Conservation (phyloP, 176 grass and related monocot species). For the Raddia guianensis region DNA sequence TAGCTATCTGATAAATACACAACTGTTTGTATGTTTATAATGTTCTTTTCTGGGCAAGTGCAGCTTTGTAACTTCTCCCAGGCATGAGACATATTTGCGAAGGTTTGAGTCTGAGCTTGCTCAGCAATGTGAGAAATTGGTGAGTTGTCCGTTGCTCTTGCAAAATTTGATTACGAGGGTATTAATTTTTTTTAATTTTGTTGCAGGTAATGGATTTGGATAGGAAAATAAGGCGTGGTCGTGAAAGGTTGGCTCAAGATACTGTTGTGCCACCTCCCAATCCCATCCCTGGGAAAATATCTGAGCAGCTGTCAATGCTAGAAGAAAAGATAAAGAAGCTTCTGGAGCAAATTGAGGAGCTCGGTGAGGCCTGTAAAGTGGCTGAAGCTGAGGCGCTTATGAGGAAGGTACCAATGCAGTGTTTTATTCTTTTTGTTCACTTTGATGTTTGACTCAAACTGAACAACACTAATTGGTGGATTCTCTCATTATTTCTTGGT, state of each 20-base stretch:
- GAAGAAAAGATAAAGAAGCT: slow-evolving; percentile 95
- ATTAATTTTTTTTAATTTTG: slow-evolving; percentile 28
- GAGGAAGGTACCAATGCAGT: slow-evolving; percentile 57
- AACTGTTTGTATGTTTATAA: not conserved
- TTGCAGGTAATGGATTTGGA: slow-evolving; percentile 84
- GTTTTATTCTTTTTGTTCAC: not conserved
- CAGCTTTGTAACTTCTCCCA: slow-evolving; percentile 92
- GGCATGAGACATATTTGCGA: slow-evolving; percentile 64
- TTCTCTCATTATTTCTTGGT: slow-evolving; percentile 25
- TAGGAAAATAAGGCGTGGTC: slow-evolving; percentile 84
- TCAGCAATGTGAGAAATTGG: slow-evolving; percentile 92
- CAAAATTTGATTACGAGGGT: not conserved
- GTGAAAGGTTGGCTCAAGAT: slow-evolving; percentile 77
- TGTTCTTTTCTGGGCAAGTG: slow-evolving; percentile 39
- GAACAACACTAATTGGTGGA: slow-evolving; percentile 12
- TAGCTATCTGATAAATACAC: slow-evolving; percentile 6
- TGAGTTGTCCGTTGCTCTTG: slow-evolving; percentile 46
- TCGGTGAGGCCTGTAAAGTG: slow-evolving; percentile 91
- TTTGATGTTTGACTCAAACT: not conserved
- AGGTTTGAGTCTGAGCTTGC: slow-evolving; percentile 89
- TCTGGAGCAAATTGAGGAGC: slow-evolving; percentile 80
- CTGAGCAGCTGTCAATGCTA: slow-evolving; percentile 64
- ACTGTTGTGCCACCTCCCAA: slow-evolving; percentile 52
- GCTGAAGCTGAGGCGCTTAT: slow-evolving; percentile 97
- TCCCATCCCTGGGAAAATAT: slow-evolving; percentile 53